phyloP scores from a whole-genome alignment of 2,329 filamentous ascomycete genomes.

The Cercospora citrullina region DNA sequence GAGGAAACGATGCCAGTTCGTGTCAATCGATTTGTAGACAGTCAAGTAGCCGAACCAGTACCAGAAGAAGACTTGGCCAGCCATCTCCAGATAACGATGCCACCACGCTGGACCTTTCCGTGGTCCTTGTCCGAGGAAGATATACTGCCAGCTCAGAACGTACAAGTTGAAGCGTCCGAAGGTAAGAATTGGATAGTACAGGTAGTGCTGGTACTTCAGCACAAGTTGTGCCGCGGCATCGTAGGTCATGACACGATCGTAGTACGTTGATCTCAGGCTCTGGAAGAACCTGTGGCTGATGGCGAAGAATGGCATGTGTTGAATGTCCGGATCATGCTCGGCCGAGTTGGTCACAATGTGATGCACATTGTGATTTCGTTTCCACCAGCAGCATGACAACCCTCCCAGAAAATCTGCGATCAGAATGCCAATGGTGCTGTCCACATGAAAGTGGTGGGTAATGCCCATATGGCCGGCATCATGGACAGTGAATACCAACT shows the following conservation, averaged over 20 bases:
- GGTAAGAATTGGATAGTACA: constrained; percentile 66
- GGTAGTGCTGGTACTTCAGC: constrained; percentile 63
- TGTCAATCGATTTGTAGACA: constrained; percentile 61
- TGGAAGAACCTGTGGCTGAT: constrained; percentile 66
- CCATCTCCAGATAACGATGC: constrained; percentile 66
- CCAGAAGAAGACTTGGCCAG: constrained; percentile 65
- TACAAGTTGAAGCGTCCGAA: constrained; percentile 74
- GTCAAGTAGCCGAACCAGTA: constrained; percentile 67
- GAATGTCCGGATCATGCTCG: constrained; percentile 93
- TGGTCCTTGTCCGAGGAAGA: constrained; percentile 57
- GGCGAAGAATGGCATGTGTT: constrained; percentile 70
- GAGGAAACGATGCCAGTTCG: constrained; percentile 56
- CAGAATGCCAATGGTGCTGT: constrained; percentile 83
- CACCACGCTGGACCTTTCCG: constrained; percentile 65
- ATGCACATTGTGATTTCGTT: constrained; percentile 92
- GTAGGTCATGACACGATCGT: constrained; percentile 64
- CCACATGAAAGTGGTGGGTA: constrained; percentile 81
- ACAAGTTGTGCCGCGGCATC: constrained; percentile 61
- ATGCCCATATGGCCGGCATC: constrained; percentile 98
- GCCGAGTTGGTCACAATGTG: constrained; percentile 94
- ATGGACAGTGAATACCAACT: constrained; percentile 89
- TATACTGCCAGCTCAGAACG: constrained; percentile 65
- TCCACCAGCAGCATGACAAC: constrained; percentile 94
- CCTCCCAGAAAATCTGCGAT: constrained; percentile 89
- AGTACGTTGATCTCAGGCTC: constrained; percentile 64